phyloP scores from a whole-genome alignment of 768 basidiomycete species.

The Terana coerulea region DNA sequence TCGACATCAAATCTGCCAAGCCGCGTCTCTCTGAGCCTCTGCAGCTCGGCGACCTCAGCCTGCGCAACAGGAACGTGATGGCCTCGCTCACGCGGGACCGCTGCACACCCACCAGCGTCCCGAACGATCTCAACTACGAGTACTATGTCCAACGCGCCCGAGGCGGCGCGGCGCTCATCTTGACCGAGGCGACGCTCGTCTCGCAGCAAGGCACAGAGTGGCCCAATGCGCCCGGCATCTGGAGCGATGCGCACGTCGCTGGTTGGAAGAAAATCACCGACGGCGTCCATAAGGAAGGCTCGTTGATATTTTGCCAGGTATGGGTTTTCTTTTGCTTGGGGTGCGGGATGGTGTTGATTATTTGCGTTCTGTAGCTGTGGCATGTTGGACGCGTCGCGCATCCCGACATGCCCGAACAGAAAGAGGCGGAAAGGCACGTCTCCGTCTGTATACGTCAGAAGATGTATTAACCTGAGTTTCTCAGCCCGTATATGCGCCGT shows the following conservation, averaged over 20 bases:
- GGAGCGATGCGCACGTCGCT: conserved; percentile 50
- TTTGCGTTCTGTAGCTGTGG: conserved; percentile 3
- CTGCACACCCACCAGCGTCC: conserved; percentile 33
- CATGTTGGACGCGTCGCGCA: conserved; percentile 3
- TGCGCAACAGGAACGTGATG: conserved; percentile 48
- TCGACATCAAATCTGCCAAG: too few relatives aligned
- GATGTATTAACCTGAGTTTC: too few relatives aligned
- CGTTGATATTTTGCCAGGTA: conserved; percentile 5
- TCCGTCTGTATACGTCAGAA: neutral
- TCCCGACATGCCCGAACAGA: neutral
- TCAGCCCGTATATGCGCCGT: neutral
- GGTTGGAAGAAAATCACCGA: conserved; percentile 42
- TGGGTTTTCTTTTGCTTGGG: neutral
- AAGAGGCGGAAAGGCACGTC: conserved; percentile 1
- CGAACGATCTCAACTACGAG: conserved; percentile 31
- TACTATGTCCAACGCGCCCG: conserved; percentile 48
- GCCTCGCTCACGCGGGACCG: conserved; percentile 49
- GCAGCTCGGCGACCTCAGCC: conserved; percentile 36
- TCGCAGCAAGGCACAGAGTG: conserved; percentile 45
- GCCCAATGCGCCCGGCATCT: conserved; percentile 57
- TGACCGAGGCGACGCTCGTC: conserved; percentile 57
- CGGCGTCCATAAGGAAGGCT: neutral
- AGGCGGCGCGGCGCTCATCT: conserved; percentile 47
- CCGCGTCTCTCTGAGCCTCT: conserved; percentile 28
- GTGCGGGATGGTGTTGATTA: neutral